phyloP scores from a whole-genome alignment of 257 asterid species.

The Fraxinus excelsior region DNA sequence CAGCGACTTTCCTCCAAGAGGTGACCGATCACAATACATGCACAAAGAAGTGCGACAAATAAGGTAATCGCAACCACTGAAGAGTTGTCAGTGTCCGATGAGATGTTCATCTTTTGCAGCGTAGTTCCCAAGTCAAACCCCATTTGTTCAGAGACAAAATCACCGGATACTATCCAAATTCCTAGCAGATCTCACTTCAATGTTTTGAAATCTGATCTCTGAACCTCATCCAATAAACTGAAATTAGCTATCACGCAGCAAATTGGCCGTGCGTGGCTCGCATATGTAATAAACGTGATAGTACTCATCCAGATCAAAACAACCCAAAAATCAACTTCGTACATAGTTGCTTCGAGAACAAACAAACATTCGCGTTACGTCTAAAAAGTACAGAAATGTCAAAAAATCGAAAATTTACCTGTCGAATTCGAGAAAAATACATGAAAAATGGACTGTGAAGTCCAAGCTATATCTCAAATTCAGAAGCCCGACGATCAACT shows the following conservation, averaged over 20 bases:
- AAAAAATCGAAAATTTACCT: constrained; percentile 18
- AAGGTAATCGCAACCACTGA: constrained; percentile 83
- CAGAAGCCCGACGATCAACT: constrained; percentile 14
- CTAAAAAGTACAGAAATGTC: constrained; percentile 9
- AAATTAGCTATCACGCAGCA: constrained; percentile 23
- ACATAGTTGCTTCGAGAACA: not conserved
- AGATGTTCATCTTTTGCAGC: constrained; percentile 31
- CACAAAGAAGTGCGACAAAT: constrained; percentile 78
- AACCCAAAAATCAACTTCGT: constrained; percentile 8
- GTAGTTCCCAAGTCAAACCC: constrained; percentile 44
- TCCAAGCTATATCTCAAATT: constrained; percentile 36
- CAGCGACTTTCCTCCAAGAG: constrained; percentile 91
- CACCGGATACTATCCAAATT: constrained; percentile 18
- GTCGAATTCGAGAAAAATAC: constrained; percentile 13
- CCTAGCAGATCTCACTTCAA: constrained; percentile 18
- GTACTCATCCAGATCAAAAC: not conserved
- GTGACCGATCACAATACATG: constrained; percentile 93
- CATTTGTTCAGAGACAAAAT: constrained; percentile 37
- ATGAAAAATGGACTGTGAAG: constrained; percentile 11
- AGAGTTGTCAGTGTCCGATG: constrained; percentile 63
- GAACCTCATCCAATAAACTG: constrained; percentile 27
- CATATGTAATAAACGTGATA: not conserved
- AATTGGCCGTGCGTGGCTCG: constrained; percentile 29
- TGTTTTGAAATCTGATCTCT: constrained; percentile 10
- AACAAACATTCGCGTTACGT: not conserved